phyloP scores from a whole-genome alignment of 352 stramenopile genomes.

The Pythium apleroticum region DNA sequence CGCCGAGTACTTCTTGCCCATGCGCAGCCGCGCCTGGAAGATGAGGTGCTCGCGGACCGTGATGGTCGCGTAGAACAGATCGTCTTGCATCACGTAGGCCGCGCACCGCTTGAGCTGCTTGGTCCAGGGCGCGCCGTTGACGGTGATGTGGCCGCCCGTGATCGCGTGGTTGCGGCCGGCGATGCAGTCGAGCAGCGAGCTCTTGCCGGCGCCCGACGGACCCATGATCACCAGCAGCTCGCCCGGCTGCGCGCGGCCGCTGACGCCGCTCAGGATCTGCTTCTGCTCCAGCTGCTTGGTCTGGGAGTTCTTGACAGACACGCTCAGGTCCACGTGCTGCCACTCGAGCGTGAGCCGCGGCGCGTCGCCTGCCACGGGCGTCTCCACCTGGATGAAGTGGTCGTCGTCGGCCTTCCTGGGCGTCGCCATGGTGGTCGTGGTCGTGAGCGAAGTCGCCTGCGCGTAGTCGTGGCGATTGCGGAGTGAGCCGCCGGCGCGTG shows the following conservation, averaged over 20 bases:
- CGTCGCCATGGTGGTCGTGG: neutral
- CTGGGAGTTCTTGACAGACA: slow-evolving; percentile 25
- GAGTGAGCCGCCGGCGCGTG: neutral
- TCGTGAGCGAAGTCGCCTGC: neutral
- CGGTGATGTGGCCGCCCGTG: neutral
- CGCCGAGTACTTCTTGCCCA: slow-evolving; percentile 38
- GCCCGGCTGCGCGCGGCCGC: slow-evolving; percentile 29
- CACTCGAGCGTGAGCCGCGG: slow-evolving; percentile 28
- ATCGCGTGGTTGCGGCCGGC: slow-evolving; percentile 30
- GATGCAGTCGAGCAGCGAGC: slow-evolving; percentile 89
- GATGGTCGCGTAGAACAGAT: slow-evolving; percentile 86
- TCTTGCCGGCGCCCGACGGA: slow-evolving; percentile 66
- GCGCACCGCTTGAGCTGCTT: slow-evolving; percentile 5
- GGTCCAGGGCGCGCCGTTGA: neutral
- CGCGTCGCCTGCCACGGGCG: slow-evolving; percentile 8
- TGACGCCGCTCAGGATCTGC: slow-evolving; percentile 33
- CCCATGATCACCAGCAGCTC: slow-evolving; percentile 45
- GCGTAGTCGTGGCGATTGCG: neutral
- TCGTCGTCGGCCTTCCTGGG: neutral
- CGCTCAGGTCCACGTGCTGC: slow-evolving; percentile 21
- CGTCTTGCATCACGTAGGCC: slow-evolving; percentile 89
- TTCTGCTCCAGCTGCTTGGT: slow-evolving; percentile 29
- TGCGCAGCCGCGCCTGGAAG: slow-evolving; percentile 80
- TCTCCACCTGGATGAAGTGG: slow-evolving; percentile 21
- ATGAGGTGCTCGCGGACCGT: slow-evolving; percentile 89